Conservation (phyloP, 2,329 filamentous ascomycete species). For the Periconia sp. region DNA sequence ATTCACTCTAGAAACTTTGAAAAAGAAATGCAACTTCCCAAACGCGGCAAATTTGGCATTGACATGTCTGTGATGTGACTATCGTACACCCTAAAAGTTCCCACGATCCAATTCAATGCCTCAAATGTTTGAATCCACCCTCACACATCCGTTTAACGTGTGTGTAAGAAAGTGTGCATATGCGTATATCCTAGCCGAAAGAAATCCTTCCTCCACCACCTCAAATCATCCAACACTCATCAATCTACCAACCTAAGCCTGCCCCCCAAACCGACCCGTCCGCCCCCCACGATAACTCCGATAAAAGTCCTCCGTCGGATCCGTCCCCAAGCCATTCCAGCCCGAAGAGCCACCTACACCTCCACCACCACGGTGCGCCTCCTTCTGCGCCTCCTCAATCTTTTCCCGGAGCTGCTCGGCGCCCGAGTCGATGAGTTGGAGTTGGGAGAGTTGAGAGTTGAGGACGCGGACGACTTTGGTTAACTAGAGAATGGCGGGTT, state of each 20-base stretch:
- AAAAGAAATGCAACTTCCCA: too few relatives aligned
- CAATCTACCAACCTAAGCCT: background rate
- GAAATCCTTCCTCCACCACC: too few relatives aligned
- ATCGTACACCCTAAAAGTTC: too few relatives aligned
- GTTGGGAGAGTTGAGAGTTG: slow-evolving; percentile 86
- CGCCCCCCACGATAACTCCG: slow-evolving; percentile 74
- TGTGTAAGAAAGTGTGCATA: too few relatives aligned
- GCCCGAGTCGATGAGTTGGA: slow-evolving; percentile 91
- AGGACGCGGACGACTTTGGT: slow-evolving; percentile 94
- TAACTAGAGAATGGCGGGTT: slow-evolving; percentile 57
- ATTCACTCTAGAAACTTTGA: too few relatives aligned
- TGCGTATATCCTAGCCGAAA: too few relatives aligned
- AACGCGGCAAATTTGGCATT: too few relatives aligned
- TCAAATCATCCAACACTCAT: too few relatives aligned
- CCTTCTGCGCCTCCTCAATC: slow-evolving; percentile 79
- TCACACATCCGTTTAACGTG: too few relatives aligned
- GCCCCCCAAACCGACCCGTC: slow-evolving; percentile 35
- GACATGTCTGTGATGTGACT: too few relatives aligned
- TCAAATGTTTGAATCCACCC: too few relatives aligned
- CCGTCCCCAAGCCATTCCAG: slow-evolving; percentile 59
- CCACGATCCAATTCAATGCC: too few relatives aligned
- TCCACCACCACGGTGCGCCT: slow-evolving; percentile 60
- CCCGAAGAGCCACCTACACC: background rate
- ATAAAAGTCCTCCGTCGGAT: slow-evolving; percentile 86
- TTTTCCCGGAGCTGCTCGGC: slow-evolving; percentile 79